Evolutionary conservation across 306 rosid species (phyloP).

Genomic region (peach (Prunus persica)): Prunus_persica_NCBIv2 NC_034013.1:689001-689500

Average conservation of each 20-base stretch:
- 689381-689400: conserved; percentile 22
- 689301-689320: conserved; percentile 55
- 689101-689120: conserved; percentile 1
- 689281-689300: conserved; percentile 56
- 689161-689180: conserved; percentile 28
- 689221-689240: conserved; percentile 13
- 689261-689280: conserved; percentile 58
- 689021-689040: conserved; percentile 3
- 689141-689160: conserved; percentile 19
- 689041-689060: conserved; percentile 22
- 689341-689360: conserved; percentile 73
- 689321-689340: conserved; percentile 58
- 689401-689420: not conserved
- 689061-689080: conserved; percentile 26
- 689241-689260: conserved; percentile 38
- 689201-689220: conserved; percentile 48
- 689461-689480: not conserved
- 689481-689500: conserved; percentile 5
- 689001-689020: conserved; percentile 1
- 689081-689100: conserved; percentile 29
- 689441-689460: not conserved
- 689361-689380: conserved; percentile 50
- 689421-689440: not conserved
- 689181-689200: conserved; percentile 36
- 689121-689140: conserved; percentile 11